phyloP scores from a whole-genome alignment of 2,329 filamentous ascomycete species.

The Claviceps sorghi region DNA sequence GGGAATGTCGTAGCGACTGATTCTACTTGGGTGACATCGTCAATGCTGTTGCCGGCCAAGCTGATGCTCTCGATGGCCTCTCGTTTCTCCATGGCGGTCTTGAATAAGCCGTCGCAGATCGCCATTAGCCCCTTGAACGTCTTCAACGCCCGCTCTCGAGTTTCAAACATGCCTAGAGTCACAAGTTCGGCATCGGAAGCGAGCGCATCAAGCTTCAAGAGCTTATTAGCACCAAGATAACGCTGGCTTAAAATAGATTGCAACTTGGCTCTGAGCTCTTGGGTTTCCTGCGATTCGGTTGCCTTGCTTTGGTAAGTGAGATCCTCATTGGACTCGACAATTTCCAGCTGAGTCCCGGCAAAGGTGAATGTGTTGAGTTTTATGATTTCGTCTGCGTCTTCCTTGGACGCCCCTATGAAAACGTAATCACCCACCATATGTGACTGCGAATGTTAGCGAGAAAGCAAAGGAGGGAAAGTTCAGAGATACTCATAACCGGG shows the following conservation, averaged over 20 bases:
- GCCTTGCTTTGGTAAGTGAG: conserved; percentile 20
- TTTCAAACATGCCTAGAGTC: conserved; percentile 61
- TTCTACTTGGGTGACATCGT: conserved; percentile 57
- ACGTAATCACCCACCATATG: conserved; percentile 53
- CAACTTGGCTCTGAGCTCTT: conserved; percentile 54
- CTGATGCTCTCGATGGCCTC: conserved; percentile 71
- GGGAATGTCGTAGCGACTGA: conserved; percentile 67
- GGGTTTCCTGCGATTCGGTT: conserved; percentile 35
- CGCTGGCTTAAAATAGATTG: conserved; percentile 57
- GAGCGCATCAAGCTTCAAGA: conserved; percentile 71
- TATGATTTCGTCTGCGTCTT: conserved; percentile 48
- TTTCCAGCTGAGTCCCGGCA: conserved; percentile 47
- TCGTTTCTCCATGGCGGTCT: conserved; percentile 53
- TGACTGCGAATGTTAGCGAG: conserved; percentile 52
- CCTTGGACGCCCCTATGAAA: conserved; percentile 50
- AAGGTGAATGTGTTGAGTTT: conserved; percentile 57
- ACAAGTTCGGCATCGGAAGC: conserved; percentile 57
- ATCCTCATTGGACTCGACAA: conserved; percentile 34
- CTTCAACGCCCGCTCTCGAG: conserved; percentile 58
- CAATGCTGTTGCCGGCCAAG: conserved; percentile 65
- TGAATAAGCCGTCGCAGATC: conserved; percentile 67
- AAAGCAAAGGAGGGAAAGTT: conserved; percentile 21
- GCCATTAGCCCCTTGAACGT: conserved; percentile 87
- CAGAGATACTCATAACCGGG: conserved; percentile 1
- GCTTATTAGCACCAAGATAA: conserved; percentile 56